phyloP scores from a whole-genome alignment of 139 green algal genomes.

The Microglena sp. region DNA sequence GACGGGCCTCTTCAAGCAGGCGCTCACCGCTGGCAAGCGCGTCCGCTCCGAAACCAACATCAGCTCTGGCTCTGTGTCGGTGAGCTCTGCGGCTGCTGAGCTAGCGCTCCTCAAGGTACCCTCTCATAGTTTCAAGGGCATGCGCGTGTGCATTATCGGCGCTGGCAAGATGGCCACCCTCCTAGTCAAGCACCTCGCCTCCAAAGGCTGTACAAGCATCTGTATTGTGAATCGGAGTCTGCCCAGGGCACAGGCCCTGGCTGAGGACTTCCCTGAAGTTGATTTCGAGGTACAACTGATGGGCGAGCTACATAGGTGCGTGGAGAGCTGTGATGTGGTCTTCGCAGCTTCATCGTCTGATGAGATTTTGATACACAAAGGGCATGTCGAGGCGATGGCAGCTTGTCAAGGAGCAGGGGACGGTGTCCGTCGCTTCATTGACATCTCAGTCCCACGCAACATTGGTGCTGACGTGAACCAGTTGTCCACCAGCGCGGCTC shows the following conservation, averaged over 20 bases:
- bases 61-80: conserved; percentile 73
- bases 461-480: conserved; percentile 74
- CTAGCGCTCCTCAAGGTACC: conserved; percentile 88
- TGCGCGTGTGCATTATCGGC: conserved; percentile 91
- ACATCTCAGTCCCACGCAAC: conserved; percentile 97
- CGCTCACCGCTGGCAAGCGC: conserved; percentile 85
- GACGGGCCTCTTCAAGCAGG: conserved; percentile 93
- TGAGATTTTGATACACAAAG: conserved; percentile 68
- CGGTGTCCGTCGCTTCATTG: conserved; percentile 88
- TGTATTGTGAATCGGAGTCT: conserved; percentile 87
- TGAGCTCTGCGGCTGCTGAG: conserved; percentile 84
- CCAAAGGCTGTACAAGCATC: conserved; percentile 86
- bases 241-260: conserved; percentile 77
- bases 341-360: conserved; percentile 87
- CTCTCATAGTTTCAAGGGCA: conserved; percentile 51
- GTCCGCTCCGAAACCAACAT: conserved; percentile 88
- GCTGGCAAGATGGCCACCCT: conserved; percentile 96
- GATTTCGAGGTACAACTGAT: conserved; percentile 89
- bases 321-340: conserved; percentile 75
- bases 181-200: conserved; percentile 95
- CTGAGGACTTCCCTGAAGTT: conserved; percentile 92
- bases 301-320: conserved; percentile 74
- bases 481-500: conserved; percentile 38
- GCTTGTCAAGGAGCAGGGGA: conserved; percentile 30
- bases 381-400: conserved; percentile 58